A percentile compares a stretch with the other conserved stretches of the same genome.
These are phyloP conservation scores for Sarocladium kiliense DNA, from an alignment of 2,329 filamentous ascomycete genomes.

Conservation along the genomic window DNA sequence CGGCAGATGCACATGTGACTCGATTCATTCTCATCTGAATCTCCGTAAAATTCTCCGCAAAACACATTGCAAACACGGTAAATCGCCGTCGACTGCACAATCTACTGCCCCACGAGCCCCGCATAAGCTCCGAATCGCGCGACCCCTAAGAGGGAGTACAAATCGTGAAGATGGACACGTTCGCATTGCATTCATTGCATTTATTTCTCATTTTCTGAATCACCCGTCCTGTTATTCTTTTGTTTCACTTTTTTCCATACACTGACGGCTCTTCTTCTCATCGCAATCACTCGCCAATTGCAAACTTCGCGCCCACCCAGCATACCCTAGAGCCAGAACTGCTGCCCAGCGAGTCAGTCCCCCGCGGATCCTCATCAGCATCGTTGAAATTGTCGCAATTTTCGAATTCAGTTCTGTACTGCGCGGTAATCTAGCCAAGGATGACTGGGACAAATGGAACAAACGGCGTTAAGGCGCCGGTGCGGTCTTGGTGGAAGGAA, in stretches of 20 bases:
- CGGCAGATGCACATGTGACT: not conserved
- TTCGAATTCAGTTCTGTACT: too few species aligned
- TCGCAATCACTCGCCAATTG: too few species aligned
- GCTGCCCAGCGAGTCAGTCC: not conserved
- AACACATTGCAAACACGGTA: conserved; percentile 4
- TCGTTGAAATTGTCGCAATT: too few species aligned
- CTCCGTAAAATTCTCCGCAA: not conserved
- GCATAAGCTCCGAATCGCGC: not conserved
- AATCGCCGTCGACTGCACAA: conserved; percentile 2
- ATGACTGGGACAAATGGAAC: not conserved
- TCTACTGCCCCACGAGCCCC: conserved; percentile 2
- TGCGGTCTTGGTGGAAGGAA: conserved; percentile 53
- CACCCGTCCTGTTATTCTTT: not conserved
- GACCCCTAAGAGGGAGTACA: not conserved
- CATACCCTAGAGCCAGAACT: not conserved
- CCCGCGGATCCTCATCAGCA: too few species aligned
- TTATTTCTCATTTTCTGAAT: not conserved
- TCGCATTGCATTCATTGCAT: not conserved
- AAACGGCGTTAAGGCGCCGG: conserved; percentile 15
- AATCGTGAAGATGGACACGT: not conserved
- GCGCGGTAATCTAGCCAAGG: too few species aligned
- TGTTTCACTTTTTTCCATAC: too few species aligned
- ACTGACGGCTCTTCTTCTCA: too few species aligned
- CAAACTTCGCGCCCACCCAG: not conserved
- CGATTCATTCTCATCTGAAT: not conserved